These are phyloP conservation scores for Oldenlandia corymbosa DNA, from an alignment of 257 asterid species.

Conservation along the genomic window DNA sequence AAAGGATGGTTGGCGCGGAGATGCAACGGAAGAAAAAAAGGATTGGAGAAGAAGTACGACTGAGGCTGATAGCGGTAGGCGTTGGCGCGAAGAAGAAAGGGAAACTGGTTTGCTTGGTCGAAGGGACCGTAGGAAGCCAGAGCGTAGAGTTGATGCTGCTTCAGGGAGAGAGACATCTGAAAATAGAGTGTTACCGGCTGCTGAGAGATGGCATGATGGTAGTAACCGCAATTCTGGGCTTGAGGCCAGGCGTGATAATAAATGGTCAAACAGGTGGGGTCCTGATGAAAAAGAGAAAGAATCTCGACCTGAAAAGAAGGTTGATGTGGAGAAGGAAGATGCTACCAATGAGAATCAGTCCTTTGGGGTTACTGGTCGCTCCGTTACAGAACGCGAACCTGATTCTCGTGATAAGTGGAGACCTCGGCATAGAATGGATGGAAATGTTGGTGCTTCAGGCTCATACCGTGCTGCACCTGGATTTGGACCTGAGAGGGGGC, in stretches of 20 bases:
- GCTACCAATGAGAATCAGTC: slow-evolving; percentile 56
- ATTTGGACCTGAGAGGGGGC: slow-evolving; percentile 80
- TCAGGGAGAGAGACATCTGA: slow-evolving; percentile 71
- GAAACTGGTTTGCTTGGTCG: slow-evolving; percentile 95
- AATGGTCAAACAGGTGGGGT: slow-evolving; percentile 99
- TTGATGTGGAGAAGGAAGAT: slow-evolving; percentile 79
- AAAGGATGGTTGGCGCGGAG: slow-evolving; percentile 83
- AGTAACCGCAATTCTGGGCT: slow-evolving; percentile 59
- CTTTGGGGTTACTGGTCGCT: slow-evolving; percentile 42
- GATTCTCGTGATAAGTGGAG: slow-evolving; percentile 99
- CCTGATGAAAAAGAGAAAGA: slow-evolving; percentile 96
- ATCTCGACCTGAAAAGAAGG: slow-evolving; percentile 54
- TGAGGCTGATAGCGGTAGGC: slow-evolving; percentile 76
- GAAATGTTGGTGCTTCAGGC: slow-evolving; percentile 50
- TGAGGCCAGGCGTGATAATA: slow-evolving; percentile 83
- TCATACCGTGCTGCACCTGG: slow-evolving; percentile 93
- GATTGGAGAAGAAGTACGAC: slow-evolving; percentile 68
- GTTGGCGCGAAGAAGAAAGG: slow-evolving; percentile 99
- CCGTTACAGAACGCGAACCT: slow-evolving; percentile 66
- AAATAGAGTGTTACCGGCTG: slow-evolving; percentile 46
- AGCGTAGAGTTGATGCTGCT: slow-evolving; percentile 65
- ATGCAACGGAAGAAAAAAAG: slow-evolving; percentile 66
- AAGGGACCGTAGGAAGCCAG: slow-evolving; percentile 88
- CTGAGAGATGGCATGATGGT: slow-evolving; percentile 78
- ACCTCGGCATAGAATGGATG: slow-evolving; percentile 96